Base-by-base conservation (phyloP, 768 basidiomycete species). In the Tulasnella sp. region DNA sequence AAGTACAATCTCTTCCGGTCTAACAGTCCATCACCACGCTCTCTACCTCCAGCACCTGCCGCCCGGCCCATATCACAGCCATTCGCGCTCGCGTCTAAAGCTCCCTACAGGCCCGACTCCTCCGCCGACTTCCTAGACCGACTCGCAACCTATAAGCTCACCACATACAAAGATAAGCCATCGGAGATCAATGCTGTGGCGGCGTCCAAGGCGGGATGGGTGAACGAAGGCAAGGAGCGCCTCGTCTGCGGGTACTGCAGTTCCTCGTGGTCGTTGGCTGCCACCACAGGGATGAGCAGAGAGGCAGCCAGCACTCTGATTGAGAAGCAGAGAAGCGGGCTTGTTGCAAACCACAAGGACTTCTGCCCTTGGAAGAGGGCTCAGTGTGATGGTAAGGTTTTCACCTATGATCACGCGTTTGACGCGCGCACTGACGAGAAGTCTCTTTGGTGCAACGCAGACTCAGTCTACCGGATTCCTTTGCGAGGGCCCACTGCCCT, bases 301-400 rank as follows among this genome's bases (percentile, higher is more conserved):
- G 64, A 64, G 65, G 13, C 65, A 42, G 88, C 84, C 42, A 82
- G 80, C 67, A 69, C 80, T 13, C 73, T 91, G 62, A 73, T 88
- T 38, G 86, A 88, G 68, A 89, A 84, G 65, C 89, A 91, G 68
- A 78, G 78, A 13, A 62, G 66, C 3, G 79, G 80, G 44, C 72
- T 92, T 3, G 79, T 89, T 1, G 78, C 80, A 3, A 77, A 78
- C 67, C 89, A 92, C 68, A 89, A 89, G 69, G 76, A 81, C 47
- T 85, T 86, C 0, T 92, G 89, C 67, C 88, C 89, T 2, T 92
- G 89, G 89, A 86, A 80, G 69, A 74, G 77, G 51, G 78, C 80
- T 58, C 89, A 91, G 68, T 90, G 88, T 64, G 86, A 89, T 69
- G 73, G 88, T 91, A 66, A 63, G 81, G 51, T 58, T 38, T 24